Evolutionary conservation across 352 stramenopile genomes (phyloP), one percentile per base, ranked within the genome.

Genomic region (Phytophthora chlamydospora): DNA sequence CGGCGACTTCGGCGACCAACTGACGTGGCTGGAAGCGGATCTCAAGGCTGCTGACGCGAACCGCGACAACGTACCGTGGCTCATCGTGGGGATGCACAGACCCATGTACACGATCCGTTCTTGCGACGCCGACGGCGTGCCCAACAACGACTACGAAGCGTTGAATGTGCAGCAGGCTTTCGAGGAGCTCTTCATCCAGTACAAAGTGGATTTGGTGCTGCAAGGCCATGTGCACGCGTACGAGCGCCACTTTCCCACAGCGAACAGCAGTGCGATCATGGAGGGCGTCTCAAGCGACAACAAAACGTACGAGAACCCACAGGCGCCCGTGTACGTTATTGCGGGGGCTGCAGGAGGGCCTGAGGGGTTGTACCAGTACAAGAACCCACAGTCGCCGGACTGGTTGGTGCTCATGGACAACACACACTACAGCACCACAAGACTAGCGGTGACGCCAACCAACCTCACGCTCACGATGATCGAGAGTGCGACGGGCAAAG

Each of bases 101-200:
- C 62, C 76, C 11, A 73, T 89, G 34, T 89, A 89, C 66, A 83
- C 69, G 4, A 33, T 67, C 2, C 62, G 49, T 1, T 63, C 65
- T 7, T 73, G 61, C 21, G 64, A 76, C 41, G 50, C 33, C 68
- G 41, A 66, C 51, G 14, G 55, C 36, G 21, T 58, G 39, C 33
- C 58, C 1, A 53, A 56, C 36, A 71, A 58, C 6, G 48, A 60
- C 9, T 63, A 52, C 9, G 49, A 79, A 6, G 44, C 76, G 5
- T 24, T 61, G 5, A 41, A 56, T 14, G 52, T 86, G 16, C 78
- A 88, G 29, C 16, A 69, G 11, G 76, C 78, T 2, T 89, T 89
- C 39, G 79, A 89, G 36, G 47, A 79, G 8, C 60, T 89, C 1
- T 80, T 86, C 38, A 77, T 86, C 55, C 78, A 81, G 60, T 86